A percentile compares a stretch with the other conserved stretches of the same genome.
These are phyloP conservation scores for Dipteronia sinensis DNA, from an alignment of 345 rosid species.

Conservation along the genomic window DNA sequence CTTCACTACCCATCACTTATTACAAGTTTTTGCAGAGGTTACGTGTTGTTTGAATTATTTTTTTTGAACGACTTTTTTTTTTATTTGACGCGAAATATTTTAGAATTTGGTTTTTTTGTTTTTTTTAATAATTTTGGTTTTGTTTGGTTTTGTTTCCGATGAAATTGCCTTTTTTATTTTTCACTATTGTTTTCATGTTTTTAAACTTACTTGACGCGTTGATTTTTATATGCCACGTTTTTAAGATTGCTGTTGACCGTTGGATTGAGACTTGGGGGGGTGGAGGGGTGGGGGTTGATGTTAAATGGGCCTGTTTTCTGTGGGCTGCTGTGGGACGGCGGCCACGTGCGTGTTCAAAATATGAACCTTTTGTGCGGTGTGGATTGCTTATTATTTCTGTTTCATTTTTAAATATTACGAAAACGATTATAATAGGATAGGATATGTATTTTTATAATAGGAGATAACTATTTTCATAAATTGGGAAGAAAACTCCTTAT, in stretches of 20 bases:
- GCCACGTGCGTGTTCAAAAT: background rate
- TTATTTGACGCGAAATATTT: background rate
- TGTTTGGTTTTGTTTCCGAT: too few relatives aligned
- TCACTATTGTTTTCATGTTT: too few relatives aligned
- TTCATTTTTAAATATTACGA: too few relatives aligned
- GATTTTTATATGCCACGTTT: background rate
- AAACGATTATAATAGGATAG: too few relatives aligned
- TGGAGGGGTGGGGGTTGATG: too few relatives aligned
- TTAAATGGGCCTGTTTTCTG: background rate
- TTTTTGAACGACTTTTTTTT: background rate
- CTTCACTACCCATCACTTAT: conserved; percentile 13
- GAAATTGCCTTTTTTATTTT: too few relatives aligned
- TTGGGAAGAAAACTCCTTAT: too few relatives aligned
- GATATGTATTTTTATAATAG: too few relatives aligned
- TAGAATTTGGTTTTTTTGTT: background rate
- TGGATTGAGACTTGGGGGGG: background rate
- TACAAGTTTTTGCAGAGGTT: background rate
- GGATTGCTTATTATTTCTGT: background rate
- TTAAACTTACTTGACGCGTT: background rate
- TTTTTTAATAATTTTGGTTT: background rate
- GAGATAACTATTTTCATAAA: too few relatives aligned
- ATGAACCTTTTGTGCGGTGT: background rate
- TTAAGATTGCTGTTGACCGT: background rate
- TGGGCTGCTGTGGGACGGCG: background rate
- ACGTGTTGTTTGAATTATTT: background rate